These are phyloP conservation scores for Oryza australiensis DNA, from an alignment of 176 grass and related monocot species.

Conservation along the genomic window DNA sequence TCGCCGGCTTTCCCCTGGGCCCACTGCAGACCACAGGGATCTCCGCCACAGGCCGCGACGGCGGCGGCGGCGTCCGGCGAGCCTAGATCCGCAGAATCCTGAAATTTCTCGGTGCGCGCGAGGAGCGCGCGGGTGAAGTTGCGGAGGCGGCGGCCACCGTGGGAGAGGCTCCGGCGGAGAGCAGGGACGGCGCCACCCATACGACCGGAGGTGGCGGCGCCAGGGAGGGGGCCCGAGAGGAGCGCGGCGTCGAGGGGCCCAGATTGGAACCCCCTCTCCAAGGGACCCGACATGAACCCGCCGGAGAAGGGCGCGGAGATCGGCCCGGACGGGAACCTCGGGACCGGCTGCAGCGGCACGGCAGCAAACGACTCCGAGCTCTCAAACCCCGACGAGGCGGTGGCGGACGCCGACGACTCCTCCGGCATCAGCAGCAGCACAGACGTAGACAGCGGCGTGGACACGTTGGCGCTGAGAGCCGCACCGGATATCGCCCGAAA, in stretches of 20 bases:
- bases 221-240: slow-evolving; percentile 67
- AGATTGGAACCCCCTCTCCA: slow-evolving; percentile 66
- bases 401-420: slow-evolving; percentile 22
- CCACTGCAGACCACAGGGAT: slow-evolving; percentile 59
- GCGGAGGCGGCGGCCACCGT: slow-evolving; percentile 49
- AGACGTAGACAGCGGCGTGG: slow-evolving; percentile 86
- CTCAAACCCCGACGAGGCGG: slow-evolving; percentile 57
- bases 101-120: slow-evolving; percentile 25
- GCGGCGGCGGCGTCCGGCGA: slow-evolving; percentile 38
- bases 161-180: slow-evolving; percentile 69
- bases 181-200: slow-evolving; percentile 26
- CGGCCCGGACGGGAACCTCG: slow-evolving; percentile 68
- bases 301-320: slow-evolving; percentile 60
- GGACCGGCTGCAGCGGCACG: slow-evolving; percentile 67
- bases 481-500: slow-evolving; percentile 78
- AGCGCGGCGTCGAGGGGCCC: slow-evolving; percentile 69
- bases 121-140: slow-evolving; percentile 48
- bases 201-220: slow-evolving; percentile 22
- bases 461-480: slow-evolving; percentile 67
- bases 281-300: slow-evolving; percentile 62
- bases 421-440: slow-evolving; percentile 41
- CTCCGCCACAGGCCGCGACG: slow-evolving; percentile 23
- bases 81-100: slow-evolving; percentile 13
- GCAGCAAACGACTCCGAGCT: slow-evolving; percentile 87
- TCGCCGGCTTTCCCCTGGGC: slow-evolving; percentile 94